Percentiles rank a stretch among this genome's conserved stretches.
Evolutionary conservation across 768 basidiomycete species (phyloP).

Genomic region (Naganishia vaughanmartiniae): DNA sequence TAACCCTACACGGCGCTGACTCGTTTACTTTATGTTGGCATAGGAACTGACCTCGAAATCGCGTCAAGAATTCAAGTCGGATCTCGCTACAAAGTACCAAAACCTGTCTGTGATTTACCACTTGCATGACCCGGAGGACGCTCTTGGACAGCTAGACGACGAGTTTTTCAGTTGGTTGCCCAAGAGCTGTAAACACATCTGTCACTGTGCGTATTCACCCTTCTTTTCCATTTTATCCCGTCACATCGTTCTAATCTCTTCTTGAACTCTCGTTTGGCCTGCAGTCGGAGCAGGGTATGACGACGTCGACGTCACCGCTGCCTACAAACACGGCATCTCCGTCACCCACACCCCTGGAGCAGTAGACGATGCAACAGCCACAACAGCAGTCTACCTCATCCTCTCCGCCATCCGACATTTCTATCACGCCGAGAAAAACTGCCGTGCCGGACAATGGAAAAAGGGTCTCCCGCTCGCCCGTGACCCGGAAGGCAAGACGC

Average conservation of each 20-base stretch:
- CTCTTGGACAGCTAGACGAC: constrained; percentile 18
- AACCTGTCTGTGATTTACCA: constrained; percentile 29
- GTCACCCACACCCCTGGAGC: constrained; percentile 89
- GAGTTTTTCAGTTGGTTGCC: constrained; percentile 27
- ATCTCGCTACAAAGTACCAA: constrained; percentile 24
- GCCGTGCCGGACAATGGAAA: constrained; percentile 41
- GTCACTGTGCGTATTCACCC: constrained; percentile 22
- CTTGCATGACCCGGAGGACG: constrained; percentile 25
- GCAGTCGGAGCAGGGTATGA: constrained; percentile 84
- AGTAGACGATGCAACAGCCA: constrained; percentile 83
- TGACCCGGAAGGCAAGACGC: constrained; percentile 50
- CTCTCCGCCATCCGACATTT: constrained; percentile 42
- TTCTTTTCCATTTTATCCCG: neutral
- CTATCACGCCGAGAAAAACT: constrained; percentile 39
- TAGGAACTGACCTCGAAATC: constrained; percentile 22
- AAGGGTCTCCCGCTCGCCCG: constrained; percentile 38
- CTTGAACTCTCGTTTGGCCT: too few relatives aligned
- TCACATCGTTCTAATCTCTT: neutral
- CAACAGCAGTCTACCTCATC: constrained; percentile 43
- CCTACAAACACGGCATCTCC: constrained; percentile 68
- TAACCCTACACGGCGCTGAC: neutral
- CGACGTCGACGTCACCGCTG: constrained; percentile 73
- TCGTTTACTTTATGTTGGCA: too few relatives aligned
- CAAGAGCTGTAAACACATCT: constrained; percentile 22
- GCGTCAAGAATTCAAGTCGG: constrained; percentile 25